Conservation (phyloP, 805 yeast genomes). For the Hanseniaspora vineae region DNA sequence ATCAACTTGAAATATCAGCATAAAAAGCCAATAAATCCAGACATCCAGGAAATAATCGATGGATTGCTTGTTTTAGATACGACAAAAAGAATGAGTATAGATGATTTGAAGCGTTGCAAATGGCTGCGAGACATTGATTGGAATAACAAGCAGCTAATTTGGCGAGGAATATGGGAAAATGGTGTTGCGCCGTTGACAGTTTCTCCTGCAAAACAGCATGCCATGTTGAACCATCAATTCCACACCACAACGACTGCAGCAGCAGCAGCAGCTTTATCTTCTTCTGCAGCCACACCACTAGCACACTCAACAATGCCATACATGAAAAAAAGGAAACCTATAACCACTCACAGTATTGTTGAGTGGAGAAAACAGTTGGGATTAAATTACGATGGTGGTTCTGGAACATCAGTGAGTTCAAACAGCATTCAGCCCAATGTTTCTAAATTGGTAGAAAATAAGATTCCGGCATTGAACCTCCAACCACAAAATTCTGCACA, state of each 20-base stretch:
- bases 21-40: conserved; percentile 42
- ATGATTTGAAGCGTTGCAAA: conserved; percentile 46
- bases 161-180: conserved; percentile 64
- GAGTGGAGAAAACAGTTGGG: conserved; percentile 26
- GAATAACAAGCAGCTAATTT: conserved; percentile 47
- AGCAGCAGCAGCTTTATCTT: no score
- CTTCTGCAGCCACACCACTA: no score
- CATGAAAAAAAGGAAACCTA: conserved; percentile 19
- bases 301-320: neutral
- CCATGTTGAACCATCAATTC: no score
- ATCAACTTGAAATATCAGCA: conserved; percentile 63
- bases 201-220: no score
- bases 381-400: conserved; percentile 8
- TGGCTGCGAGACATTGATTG: conserved; percentile 66
- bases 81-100: conserved; percentile 43
- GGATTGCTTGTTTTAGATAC: conserved; percentile 65
- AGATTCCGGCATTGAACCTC: neutral
- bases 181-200: neutral
- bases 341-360: conserved; percentile 23
- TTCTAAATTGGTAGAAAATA: no score
- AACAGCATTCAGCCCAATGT: neutral
- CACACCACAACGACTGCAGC: no score
- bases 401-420: neutral
- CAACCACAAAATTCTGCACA: neutral
- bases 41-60: conserved; percentile 52